Percentiles rank a stretch among this genome's conserved stretches.
Conservation (phyloP, 495 filamentous ascomycete genomes). For the Xylaria intraflava region DNA sequence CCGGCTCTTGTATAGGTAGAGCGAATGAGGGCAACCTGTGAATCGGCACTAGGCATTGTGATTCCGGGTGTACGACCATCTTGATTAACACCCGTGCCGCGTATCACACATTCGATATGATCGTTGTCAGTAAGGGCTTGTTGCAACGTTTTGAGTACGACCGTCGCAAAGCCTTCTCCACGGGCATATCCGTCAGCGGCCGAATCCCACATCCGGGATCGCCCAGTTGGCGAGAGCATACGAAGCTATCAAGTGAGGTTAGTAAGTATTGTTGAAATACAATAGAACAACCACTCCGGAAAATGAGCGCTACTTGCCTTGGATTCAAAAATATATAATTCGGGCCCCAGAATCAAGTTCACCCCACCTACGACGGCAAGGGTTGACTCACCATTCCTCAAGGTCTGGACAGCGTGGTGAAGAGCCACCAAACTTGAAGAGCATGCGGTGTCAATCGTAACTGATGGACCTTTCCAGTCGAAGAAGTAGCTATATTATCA, state of each 20-base stretch:
- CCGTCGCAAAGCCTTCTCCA: slow-evolving; percentile 44
- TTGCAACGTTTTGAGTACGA: slow-evolving; percentile 50
- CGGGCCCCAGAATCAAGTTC: too few species aligned
- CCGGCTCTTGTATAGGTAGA: slow-evolving; percentile 42
- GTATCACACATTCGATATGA: slow-evolving; percentile 54
- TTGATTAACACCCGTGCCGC: slow-evolving; percentile 46
- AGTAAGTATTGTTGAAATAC: too few species aligned
- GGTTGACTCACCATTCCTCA: too few species aligned
- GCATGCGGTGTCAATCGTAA: too few species aligned
- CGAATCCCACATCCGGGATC: slow-evolving; percentile 39
- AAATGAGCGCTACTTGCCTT: too few species aligned
- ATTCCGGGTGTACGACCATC: slow-evolving; percentile 43
- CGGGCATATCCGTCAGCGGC: slow-evolving; percentile 58
- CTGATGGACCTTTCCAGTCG: too few species aligned
- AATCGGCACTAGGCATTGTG: slow-evolving; percentile 41
- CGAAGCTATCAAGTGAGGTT: too few species aligned
- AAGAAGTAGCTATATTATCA: too few species aligned
- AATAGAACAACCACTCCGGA: too few species aligned
- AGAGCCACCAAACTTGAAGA: not conserved
- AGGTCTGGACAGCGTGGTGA: not conserved
- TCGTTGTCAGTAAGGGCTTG: slow-evolving; percentile 43
- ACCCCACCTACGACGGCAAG: too few species aligned
- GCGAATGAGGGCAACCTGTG: slow-evolving; percentile 48
- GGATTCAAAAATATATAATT: too few species aligned
- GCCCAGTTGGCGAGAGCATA: slow-evolving; percentile 27